Base-by-base conservation (phyloP, 2,329 filamentous ascomycete species). In the Parafenestella ontariensis region DNA sequence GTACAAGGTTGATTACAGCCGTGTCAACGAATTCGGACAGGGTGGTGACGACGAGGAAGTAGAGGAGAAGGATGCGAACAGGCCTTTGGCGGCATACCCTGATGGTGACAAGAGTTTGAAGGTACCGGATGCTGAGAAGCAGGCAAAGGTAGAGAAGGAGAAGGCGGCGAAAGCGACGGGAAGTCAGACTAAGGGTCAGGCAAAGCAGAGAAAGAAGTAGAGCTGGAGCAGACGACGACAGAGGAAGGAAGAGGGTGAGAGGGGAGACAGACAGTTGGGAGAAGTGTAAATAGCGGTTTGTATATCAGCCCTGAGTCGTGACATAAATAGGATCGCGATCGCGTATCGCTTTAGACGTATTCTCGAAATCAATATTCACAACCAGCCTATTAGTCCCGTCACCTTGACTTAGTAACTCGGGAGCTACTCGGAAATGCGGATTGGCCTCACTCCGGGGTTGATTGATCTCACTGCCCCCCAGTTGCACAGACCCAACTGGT, bases 1-100 rank as follows among this genome's bases (percentile, higher is more conserved):
- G 49, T 99, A 99, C 82, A 92, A 89, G 79, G 83, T 95, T 58
- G 95, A 99, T 76, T 95, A 94, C 79, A 89, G 85, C 10, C 87
- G 95, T 59, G 90, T 99, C 72, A 99, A 99, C 76, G 95, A 99
- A 77, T 99, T 98, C 73, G 95, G 95, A 8, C 95, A 98, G 81
- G 95, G 94, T 31, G 95, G 95, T n/a, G 94, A 96, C n/a, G 91
- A 92, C 20, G 85, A 86, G 44, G 81, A 83, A 56, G 83, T 82
- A 51, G 80, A 81, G 54, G 83, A 83, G 42, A 83, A 84, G 66
- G 73, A 71, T 56, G 76, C 76, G 1, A 72, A 70, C 15, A 75
- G 76, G 64, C 78, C 78, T 13, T 52, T 81, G 15, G 68, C 63
- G 8, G 71, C 69, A 23, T 59, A 71, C 23, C 61, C 77, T 1